Percentiles rank a stretch among this genome's conserved stretches.
These are phyloP conservation scores for Gossypium anomalum DNA, from an alignment of 345 rosid genomes.

Conservation along the genomic window DNA sequence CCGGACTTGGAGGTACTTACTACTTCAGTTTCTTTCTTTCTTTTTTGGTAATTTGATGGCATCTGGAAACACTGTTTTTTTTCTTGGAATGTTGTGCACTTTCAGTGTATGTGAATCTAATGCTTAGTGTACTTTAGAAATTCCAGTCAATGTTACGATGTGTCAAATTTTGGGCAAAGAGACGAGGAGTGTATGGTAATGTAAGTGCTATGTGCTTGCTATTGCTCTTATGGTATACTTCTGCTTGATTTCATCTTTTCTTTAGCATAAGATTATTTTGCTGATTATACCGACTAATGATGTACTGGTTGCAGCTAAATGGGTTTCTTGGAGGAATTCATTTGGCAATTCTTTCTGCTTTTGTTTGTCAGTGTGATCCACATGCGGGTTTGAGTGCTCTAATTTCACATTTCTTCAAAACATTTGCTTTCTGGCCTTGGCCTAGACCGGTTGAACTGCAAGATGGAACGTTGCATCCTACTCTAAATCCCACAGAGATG, in stretches of 20 bases:
- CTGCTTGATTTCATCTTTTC: slow-evolving; percentile 14
- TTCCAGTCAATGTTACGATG: slow-evolving; percentile 48
- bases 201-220: slow-evolving; percentile 30
- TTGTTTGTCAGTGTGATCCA: slow-evolving; percentile 42
- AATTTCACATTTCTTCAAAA: slow-evolving; percentile 40
- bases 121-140: slow-evolving; percentile 31
- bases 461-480: slow-evolving; percentile 24
- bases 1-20: slow-evolving; percentile 44
- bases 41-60: not conserved
- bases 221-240: slow-evolving; percentile 1
- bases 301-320: slow-evolving; percentile 35
- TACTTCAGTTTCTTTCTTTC: not conserved
- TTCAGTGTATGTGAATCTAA: not conserved
- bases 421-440: slow-evolving; percentile 55
- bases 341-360: slow-evolving; percentile 51
- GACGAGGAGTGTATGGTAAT: slow-evolving; percentile 55
- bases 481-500: slow-evolving; percentile 27
- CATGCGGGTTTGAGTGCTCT: slow-evolving; percentile 37
- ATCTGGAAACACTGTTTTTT: not conserved
- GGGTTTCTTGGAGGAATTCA: slow-evolving; percentile 65
- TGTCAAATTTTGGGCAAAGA: slow-evolving; percentile 55
- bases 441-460: slow-evolving; percentile 46
- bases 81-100: not conserved
- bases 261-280: not conserved
- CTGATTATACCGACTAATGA: slow-evolving; percentile 2